phyloP scores from a whole-genome alignment of 768 basidiomycete genomes.

The Galerina sulciceps region DNA sequence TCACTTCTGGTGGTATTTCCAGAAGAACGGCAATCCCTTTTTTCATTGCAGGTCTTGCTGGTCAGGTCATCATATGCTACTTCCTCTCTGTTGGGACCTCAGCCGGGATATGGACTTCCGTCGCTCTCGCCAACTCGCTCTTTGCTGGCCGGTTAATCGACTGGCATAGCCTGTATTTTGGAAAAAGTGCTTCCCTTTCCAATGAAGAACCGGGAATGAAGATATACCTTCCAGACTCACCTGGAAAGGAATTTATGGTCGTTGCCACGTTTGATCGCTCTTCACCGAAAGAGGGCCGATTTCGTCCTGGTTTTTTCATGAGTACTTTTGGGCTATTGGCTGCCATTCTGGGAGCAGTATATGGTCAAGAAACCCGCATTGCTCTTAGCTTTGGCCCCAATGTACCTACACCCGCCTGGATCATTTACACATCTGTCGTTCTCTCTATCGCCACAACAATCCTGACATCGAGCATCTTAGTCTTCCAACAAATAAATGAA shows the following conservation, averaged over 20 bases:
- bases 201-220: conserved; percentile 23
- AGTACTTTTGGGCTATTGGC: conserved; percentile 24
- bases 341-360: conserved; percentile 29
- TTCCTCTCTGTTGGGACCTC: conserved; percentile 28
- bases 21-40: conserved; percentile 23
- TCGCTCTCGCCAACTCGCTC: conserved; percentile 27
- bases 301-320: conserved; percentile 28
- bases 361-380: conserved; percentile 22
- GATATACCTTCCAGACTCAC: conserved; percentile 21
- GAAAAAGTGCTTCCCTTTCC: conserved; percentile 11
- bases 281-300: conserved; percentile 21
- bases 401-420: conserved; percentile 23
- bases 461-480: conserved; percentile 14
- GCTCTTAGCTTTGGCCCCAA: conserved; percentile 23
- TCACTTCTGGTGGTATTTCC: conserved; percentile 22
- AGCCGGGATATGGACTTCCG: conserved; percentile 30
- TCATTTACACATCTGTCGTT: conserved; percentile 25
- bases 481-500: conserved; percentile 20
- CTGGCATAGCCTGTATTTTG: conserved; percentile 24
- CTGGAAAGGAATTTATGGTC: conserved; percentile 22
- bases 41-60: conserved; percentile 25
- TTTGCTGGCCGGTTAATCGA: conserved; percentile 24
- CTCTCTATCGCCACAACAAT: conserved; percentile 11
- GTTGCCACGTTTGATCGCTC: conserved; percentile 30
- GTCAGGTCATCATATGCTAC: conserved; percentile 29